Conservation (phyloP, 2,329 filamentous ascomycete genomes). For the Ophioceras dolichostomum region DNA sequence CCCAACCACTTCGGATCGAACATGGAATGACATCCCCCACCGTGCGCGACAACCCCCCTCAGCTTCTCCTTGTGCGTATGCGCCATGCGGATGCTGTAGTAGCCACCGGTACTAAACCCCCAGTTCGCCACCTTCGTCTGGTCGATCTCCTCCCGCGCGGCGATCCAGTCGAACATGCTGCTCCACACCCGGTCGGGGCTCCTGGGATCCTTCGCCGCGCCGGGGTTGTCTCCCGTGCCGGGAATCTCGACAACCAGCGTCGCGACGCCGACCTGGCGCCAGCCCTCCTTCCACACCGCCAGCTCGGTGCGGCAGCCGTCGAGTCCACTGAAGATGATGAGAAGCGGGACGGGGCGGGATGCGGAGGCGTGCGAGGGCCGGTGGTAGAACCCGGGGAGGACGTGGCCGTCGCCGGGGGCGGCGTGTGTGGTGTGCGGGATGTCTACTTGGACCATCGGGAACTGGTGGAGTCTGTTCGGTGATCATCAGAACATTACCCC, state of each 20-base stretch:
- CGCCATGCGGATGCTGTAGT: conserved; percentile 43
- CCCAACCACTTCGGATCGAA: conserved; percentile 41
- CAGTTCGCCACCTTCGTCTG: conserved; percentile 34
- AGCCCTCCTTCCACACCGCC: conserved; percentile 19
- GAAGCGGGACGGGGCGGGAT: conserved; percentile 7
- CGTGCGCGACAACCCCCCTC: conserved; percentile 36
- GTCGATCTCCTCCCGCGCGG: conserved; percentile 31
- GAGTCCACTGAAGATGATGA: conserved; percentile 12
- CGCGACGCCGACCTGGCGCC: conserved; percentile 28
- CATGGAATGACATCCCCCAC: conserved; percentile 46
- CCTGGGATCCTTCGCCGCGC: conserved; percentile 26
- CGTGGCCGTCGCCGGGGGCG: conserved; percentile 10
- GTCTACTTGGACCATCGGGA: conserved; percentile 14
- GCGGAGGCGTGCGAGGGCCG: conserved; percentile 12
- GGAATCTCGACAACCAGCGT: conserved; percentile 42
- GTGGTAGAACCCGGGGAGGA: conserved; percentile 16
- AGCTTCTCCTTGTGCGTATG: conserved; percentile 42
- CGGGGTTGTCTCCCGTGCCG: conserved; percentile 44
- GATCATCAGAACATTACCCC: too few species aligned
- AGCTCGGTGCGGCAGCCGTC: conserved; percentile 18
- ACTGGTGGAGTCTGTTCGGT: conserved; percentile 10
- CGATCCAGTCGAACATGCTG: conserved; percentile 41
- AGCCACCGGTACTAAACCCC: conserved; percentile 46
- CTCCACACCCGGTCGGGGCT: conserved; percentile 40
- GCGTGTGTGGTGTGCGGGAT: conserved; percentile 16